phyloP scores from a whole-genome alignment of 1,284 basidiomycete genomes.

The Cryptococcus sp. region DNA sequence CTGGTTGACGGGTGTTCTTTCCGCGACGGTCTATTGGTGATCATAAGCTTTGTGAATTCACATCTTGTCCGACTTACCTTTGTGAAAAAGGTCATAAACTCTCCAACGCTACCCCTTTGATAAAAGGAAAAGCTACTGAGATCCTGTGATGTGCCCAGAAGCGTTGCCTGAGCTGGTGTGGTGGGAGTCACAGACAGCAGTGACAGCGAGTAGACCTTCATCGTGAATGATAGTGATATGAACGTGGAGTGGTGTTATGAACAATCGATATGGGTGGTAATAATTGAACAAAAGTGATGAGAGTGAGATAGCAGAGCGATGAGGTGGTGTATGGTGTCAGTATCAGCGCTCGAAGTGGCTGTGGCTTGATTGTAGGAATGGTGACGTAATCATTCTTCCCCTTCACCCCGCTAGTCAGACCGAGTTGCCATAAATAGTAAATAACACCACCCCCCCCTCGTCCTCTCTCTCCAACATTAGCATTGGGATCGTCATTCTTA shows the following conservation, averaged over 20 bases:
- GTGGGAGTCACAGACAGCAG: constrained; percentile 53
- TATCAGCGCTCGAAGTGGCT: no score
- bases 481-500: background rate
- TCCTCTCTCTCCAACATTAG: background rate
- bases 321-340: background rate
- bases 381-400: no score
- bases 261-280: background rate
- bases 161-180: constrained; percentile 56
- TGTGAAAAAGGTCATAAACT: constrained; percentile 88
- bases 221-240: constrained; percentile 22
- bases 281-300: background rate
- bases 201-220: constrained; percentile 60
- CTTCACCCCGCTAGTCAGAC: no score
- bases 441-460: background rate
- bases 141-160: constrained; percentile 76
- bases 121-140: constrained; percentile 93
- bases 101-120: constrained; percentile 78
- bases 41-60: background rate
- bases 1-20: constrained; percentile 81
- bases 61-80: constrained; percentile 51
- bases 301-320: background rate
- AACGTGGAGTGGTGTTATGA: background rate
- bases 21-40: constrained; percentile 72
- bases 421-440: no score
- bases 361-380: no score